Percentiles rank a stretch among this genome's conserved stretches.
These are phyloP conservation scores for Cercospora sp. DNA, from an alignment of 2,329 filamentous ascomycete genomes.

Conservation along the genomic window DNA sequence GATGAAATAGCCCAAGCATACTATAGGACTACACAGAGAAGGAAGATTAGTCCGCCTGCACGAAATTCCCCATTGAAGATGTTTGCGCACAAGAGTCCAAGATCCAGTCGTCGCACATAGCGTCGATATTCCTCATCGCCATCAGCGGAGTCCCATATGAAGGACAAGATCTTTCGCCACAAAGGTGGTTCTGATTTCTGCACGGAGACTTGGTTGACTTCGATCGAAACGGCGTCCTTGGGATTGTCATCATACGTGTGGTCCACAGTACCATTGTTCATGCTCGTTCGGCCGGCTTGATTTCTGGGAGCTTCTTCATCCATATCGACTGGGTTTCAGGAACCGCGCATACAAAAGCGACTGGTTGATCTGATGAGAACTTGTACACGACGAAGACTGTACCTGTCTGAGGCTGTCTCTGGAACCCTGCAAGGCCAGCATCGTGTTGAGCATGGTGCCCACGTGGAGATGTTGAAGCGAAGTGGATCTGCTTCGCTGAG, in stretches of 20 bases:
- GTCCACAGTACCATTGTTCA: not conserved
- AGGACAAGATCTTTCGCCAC: conserved; percentile 16
- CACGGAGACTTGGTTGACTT: not conserved
- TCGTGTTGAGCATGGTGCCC: not conserved
- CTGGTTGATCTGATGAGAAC: not conserved
- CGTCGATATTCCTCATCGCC: conserved; percentile 16
- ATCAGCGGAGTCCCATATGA: conserved; percentile 22
- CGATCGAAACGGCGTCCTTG: not conserved
- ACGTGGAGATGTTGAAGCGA: not conserved
- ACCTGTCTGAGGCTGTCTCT: not conserved
- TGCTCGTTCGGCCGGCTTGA: not conserved
- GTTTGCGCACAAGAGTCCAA: conserved; percentile 16
- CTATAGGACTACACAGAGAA: conserved; percentile 1
- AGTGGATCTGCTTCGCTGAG: not conserved
- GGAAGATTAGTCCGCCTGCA: not conserved
- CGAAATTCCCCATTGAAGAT: not conserved
- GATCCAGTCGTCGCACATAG: conserved; percentile 19
- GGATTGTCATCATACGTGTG: not conserved
- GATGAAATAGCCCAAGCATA: conserved; percentile 14
- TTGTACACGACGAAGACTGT: not conserved
- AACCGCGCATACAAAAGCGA: not conserved
- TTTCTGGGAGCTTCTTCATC: not conserved
- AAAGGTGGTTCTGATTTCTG: not conserved
- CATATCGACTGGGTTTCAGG: not conserved
- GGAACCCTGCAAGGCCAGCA: not conserved